Percentiles rank a stretch among this genome's conserved stretches.
Conservation (phyloP, 305 asterid species). For the Caryopteris hybrid region DNA sequence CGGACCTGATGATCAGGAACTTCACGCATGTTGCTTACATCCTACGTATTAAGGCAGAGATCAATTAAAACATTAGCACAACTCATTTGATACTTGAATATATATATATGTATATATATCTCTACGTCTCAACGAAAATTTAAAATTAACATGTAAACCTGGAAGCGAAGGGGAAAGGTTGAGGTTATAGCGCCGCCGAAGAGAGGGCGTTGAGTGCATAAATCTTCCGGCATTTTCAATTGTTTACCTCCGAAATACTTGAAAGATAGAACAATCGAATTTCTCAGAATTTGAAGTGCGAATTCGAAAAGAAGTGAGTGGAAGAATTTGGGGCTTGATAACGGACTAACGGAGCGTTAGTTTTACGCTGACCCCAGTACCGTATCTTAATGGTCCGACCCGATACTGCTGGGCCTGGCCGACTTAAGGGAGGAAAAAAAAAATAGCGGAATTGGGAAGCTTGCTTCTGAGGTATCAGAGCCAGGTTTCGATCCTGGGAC, state of each 20-base stretch:
- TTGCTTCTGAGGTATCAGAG: too few species aligned
- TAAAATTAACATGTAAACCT: conserved; percentile 26
- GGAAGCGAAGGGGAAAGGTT: conserved; percentile 59
- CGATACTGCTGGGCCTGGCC: too few species aligned
- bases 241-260: neutral
- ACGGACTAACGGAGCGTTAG: too few species aligned
- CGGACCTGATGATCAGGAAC: conserved; percentile 94
- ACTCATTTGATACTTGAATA: neutral
- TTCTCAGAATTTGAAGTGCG: neutral
- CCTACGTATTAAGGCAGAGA: conserved; percentile 31
- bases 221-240: conserved; percentile 45
- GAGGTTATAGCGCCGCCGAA: conserved; percentile 74
- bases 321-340: neutral
- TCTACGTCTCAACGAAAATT: neutral
- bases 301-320: neutral
- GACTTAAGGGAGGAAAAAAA: too few species aligned
- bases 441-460: too few species aligned
- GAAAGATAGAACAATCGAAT: neutral
- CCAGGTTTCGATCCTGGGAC: conserved; percentile 68
- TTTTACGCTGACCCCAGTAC: too few species aligned
- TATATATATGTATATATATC: too few species aligned
- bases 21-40: conserved; percentile 71
- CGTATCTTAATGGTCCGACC: too few species aligned
- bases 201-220: conserved; percentile 36
- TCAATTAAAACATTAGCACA: neutral